phyloP scores from a whole-genome alignment of 2,329 filamentous ascomycete species.

The Acephala macrosclerotiorum region DNA sequence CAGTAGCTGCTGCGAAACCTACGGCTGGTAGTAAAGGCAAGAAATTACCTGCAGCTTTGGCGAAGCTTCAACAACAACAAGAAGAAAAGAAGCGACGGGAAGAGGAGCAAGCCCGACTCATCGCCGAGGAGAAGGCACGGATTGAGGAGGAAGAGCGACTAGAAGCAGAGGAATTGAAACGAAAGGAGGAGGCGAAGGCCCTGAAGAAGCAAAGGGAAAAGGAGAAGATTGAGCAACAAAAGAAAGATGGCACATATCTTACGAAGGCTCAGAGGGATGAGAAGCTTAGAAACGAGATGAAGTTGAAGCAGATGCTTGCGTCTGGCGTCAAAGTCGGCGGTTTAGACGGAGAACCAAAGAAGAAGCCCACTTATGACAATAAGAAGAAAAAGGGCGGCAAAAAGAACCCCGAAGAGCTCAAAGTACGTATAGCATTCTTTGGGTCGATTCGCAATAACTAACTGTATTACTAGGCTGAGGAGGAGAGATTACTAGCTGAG shows the following conservation, averaged over 20 bases:
- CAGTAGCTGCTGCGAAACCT: slow-evolving; percentile 48
- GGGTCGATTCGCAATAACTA: slow-evolving; percentile 24
- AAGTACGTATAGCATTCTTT: slow-evolving; percentile 50
- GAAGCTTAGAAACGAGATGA: slow-evolving; percentile 79
- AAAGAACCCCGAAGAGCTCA: slow-evolving; percentile 56
- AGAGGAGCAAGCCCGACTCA: slow-evolving; percentile 66
- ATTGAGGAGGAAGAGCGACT: slow-evolving; percentile 70
- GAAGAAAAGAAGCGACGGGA: slow-evolving; percentile 73
- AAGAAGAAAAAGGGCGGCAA: slow-evolving; percentile 76
- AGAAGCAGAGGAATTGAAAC: slow-evolving; percentile 72
- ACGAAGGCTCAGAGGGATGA: slow-evolving; percentile 88
- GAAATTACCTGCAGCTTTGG: slow-evolving; percentile 81
- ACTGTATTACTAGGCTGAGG: slow-evolving; percentile 61
- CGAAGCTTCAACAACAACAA: slow-evolving; percentile 81
- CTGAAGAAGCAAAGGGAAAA: slow-evolving; percentile 87
- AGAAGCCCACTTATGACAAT: slow-evolving; percentile 79
- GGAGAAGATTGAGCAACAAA: slow-evolving; percentile 84
- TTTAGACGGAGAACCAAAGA: slow-evolving; percentile 58
- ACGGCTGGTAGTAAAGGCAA: slow-evolving; percentile 77
- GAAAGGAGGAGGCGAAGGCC: slow-evolving; percentile 75
- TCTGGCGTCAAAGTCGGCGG: slow-evolving; percentile 77
- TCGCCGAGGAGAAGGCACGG: slow-evolving; percentile 69
- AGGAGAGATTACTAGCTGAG: slow-evolving; percentile 80
- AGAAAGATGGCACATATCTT: slow-evolving; percentile 86
- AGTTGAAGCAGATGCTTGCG: slow-evolving; percentile 85